Evolutionary conservation across 2,329 filamentous ascomycete species (phyloP), one percentile per base, ranked within the genome.

Genomic region (Clathrospora elynae): DNA sequence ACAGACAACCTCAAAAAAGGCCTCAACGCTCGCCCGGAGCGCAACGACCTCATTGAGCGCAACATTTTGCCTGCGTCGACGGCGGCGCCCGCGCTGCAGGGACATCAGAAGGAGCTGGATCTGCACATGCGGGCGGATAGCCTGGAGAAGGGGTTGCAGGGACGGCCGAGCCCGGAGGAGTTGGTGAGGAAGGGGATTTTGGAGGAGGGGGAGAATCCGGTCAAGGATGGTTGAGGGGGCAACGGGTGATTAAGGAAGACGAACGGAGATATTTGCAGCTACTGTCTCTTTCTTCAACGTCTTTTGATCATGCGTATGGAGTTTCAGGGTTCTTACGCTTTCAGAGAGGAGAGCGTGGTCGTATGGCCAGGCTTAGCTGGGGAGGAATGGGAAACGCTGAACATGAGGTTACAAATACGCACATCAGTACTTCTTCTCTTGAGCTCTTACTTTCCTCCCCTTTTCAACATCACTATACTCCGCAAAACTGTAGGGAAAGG

Each of bases 51-150:
- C 14, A 76, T 96, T 51, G 87, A 93, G 67, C 87, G 85, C 58
- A 95, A 96, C 72, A 96, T 96, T 68, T 84, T 96, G 17, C 88
- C 88, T 17, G 83, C 84, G 42, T 87, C 87, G 20, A 86, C 72
- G 36, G 89, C 87, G 12, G 90, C 90, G 0, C 90, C 91, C 0
- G 81, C 86, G 2, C 76, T 96, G 39, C 84, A 86, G 65, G 89
- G 86, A 42, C 83, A 90, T 50, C 90, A 93, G 71, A 86, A 82
- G 64, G 88, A 95, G 75, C 83, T 96, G 28, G 83, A 90, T 71
- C 90, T 85, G 68, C 86, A 90, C 70, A 96, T 96, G 90, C 82
- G 87, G 10, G 87, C 84, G 46, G 88, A 96, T 70, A 86, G 80
- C 41, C 78, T 96, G 50, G 93, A 95, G 71, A 90, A 95, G 64